phyloP scores from a whole-genome alignment of 1,139 yeast genomes.

The Candida dubliniensis region DNA sequence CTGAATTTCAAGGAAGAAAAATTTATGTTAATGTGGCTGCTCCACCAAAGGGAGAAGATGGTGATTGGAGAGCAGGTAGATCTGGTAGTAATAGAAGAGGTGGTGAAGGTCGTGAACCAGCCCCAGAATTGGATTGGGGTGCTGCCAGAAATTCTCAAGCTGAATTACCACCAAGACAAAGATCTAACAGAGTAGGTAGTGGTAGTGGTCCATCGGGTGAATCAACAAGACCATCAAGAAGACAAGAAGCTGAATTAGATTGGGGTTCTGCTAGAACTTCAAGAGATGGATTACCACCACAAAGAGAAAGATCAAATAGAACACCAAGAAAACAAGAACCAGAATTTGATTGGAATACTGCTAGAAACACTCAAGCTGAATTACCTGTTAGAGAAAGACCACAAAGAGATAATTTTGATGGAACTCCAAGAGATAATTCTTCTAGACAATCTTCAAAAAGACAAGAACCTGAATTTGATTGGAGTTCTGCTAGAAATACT shows the following conservation, averaged over 20 bases:
- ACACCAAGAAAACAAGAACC: slow-evolving; percentile 28
- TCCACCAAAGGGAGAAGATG: slow-evolving; percentile 58
- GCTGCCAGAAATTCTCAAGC: slow-evolving; percentile 35
- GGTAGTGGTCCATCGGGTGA: neutral
- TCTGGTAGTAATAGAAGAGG: slow-evolving; percentile 36
- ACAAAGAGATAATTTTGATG: slow-evolving; percentile 15
- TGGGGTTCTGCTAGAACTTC: slow-evolving; percentile 58
- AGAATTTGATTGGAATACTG: slow-evolving; percentile 62
- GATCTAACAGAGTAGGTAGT: slow-evolving; percentile 30
- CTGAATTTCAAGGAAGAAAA: slow-evolving; percentile 71
- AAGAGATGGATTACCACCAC: slow-evolving; percentile 36
- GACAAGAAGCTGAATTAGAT: slow-evolving; percentile 46
- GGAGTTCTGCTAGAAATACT: slow-evolving; percentile 55
- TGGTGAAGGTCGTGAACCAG: slow-evolving; percentile 44
- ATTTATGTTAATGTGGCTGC: slow-evolving; percentile 90
- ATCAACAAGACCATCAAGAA: slow-evolving; percentile 19
- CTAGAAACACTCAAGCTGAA: slow-evolving; percentile 39
- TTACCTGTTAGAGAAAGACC: slow-evolving; percentile 38
- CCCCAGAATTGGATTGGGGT: slow-evolving; percentile 56
- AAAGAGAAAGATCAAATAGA: slow-evolving; percentile 27
- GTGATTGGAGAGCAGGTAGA: slow-evolving; percentile 49
- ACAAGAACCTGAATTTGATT: slow-evolving; percentile 56
- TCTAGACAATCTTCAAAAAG: slow-evolving; percentile 43
- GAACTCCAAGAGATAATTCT: slow-evolving; percentile 11
- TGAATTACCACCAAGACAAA: slow-evolving; percentile 41